Evolutionary conservation across 2,329 filamentous ascomycete species (phyloP).

Genomic region (Mariannaea elegans): DNA sequence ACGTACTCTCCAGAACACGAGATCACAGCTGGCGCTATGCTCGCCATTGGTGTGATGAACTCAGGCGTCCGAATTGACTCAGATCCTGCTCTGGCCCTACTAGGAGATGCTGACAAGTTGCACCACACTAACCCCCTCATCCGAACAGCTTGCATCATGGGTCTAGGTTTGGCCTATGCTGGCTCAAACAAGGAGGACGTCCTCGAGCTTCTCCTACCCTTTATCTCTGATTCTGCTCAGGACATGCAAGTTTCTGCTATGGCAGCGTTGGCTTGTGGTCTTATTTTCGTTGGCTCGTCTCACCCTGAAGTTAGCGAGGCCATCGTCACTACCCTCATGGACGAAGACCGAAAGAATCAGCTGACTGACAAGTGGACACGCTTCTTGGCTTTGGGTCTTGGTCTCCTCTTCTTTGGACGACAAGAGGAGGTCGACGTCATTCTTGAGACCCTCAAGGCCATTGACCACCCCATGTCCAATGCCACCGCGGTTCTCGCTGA

Average conservation of each 20-base stretch:
- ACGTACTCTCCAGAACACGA: conserved; percentile 82
- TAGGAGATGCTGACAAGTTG: conserved; percentile 83
- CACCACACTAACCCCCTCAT: conserved; percentile 80
- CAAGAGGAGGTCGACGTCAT: conserved; percentile 99
- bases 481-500: conserved; percentile 94
- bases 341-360: conserved; percentile 89
- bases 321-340: conserved; percentile 90
- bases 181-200: conserved; percentile 92
- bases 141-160: conserved; percentile 90
- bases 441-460: conserved; percentile 93
- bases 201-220: conserved; percentile 84
- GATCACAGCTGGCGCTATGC: conserved; percentile 89
- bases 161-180: conserved; percentile 91
- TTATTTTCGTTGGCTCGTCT: conserved; percentile 92
- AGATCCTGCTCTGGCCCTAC: conserved; percentile 87
- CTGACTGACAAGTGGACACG: conserved; percentile 98
- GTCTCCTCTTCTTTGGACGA: conserved; percentile 92
- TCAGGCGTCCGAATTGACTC: conserved; percentile 89
- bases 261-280: conserved; percentile 88
- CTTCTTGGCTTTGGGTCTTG: conserved; percentile 93
- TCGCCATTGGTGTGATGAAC: conserved; percentile 96
- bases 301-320: conserved; percentile 91
- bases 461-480: conserved; percentile 96
- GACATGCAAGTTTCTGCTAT: conserved; percentile 98
- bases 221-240: conserved; percentile 83